Evolutionary conservation across 345 rosid species (phyloP), one percentile per base, ranked within the genome.

Genomic region (Lepidium sativum): DNA sequence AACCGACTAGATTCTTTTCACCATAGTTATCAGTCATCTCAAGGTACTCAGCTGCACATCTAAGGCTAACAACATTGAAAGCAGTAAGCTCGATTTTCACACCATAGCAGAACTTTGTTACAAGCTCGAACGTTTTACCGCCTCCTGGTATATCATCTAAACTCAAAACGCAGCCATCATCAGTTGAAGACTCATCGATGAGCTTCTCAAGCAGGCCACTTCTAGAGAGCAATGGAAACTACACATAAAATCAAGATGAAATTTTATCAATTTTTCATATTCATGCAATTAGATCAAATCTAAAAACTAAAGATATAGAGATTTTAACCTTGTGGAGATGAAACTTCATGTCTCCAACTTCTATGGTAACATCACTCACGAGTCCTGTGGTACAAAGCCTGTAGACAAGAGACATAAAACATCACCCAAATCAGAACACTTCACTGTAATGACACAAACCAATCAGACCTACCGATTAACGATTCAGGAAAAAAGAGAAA

Each of bases 201-300:
- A 85, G 80, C 54, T 44, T 77, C 63, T 76, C 85, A 13, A 88
- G 74, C 11, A 84, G 57, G 17, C 82, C 82, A 74, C 96, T 86
- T 75, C 80, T 78, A 6, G 96, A 86, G 37, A 88, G 83, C 74
- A 88, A 67, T 6, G 96, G 96, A 48, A 86, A 88, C 96, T 88
- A 63, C 25, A 73, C n/a, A 34, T 23, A 57, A 35, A 34, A 60
- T 18, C 33, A 72, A 57, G 4, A 40, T 4, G 47, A 15, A n/a
- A n/a, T n/a, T n/a, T n/a, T n/a, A n/a, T n/a, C n/a, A n/a, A n/a
- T n/a, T n/a, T n/a, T n/a, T n/a, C n/a, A n/a, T 16, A 42, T 54
- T 10, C 43, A 45, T 35, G 48, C 18, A 57, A 35, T 33, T 3
- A 35, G 29, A 25, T 45, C 10, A 67, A 34, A 8, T 15, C 4